Conservation (phyloP, 176 grass and related monocot species). For the Metroxylon sagu region DNA sequence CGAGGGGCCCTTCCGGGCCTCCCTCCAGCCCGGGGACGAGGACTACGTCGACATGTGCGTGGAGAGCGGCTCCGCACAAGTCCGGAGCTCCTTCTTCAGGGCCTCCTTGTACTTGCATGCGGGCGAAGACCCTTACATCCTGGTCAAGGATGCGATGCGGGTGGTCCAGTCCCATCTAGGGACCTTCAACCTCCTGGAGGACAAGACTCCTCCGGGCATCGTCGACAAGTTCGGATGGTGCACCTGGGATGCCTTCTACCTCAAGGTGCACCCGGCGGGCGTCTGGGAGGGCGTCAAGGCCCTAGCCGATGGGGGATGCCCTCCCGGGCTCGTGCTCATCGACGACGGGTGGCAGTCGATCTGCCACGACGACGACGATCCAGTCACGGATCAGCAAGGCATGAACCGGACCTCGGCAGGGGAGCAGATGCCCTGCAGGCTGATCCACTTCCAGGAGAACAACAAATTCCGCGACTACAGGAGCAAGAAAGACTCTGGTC, state of each 20-base stretch:
- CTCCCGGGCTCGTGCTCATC: constrained; percentile 77
- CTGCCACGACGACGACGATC: constrained; percentile 73
- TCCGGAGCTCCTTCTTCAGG: constrained; percentile 30
- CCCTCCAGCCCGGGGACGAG: constrained; percentile 41
- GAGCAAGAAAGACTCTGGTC: constrained; percentile 12
- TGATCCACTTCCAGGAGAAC: constrained; percentile 89
- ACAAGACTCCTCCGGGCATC: constrained; percentile 74
- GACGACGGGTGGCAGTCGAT: constrained; percentile 98
- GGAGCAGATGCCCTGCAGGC: constrained; percentile 95
- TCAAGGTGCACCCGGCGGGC: constrained; percentile 65
- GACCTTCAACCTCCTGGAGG: constrained; percentile 67
- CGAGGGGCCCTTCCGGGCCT: constrained; percentile 69
- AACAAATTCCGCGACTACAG: constrained; percentile 77
- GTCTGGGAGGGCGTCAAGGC: constrained; percentile 70
- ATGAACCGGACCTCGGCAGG: constrained; percentile 75
- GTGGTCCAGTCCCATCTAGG: constrained; percentile 51
- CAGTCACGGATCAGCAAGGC: constrained; percentile 19
- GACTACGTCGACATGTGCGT: constrained; percentile 58
- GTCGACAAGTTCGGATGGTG: constrained; percentile 98
- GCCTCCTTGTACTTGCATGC: constrained; percentile 65
- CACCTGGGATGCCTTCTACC: constrained; percentile 96
- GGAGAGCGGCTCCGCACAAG: constrained; percentile 65
- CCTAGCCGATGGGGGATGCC: constrained; percentile 73
- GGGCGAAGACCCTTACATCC: constrained; percentile 60
- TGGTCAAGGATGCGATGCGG: constrained; percentile 31